A percentile compares a stretch with the other conserved stretches of the same genome.
phyloP scores from a whole-genome alignment of 805 yeast genomes.

The Nakazawaea molendinolei region DNA sequence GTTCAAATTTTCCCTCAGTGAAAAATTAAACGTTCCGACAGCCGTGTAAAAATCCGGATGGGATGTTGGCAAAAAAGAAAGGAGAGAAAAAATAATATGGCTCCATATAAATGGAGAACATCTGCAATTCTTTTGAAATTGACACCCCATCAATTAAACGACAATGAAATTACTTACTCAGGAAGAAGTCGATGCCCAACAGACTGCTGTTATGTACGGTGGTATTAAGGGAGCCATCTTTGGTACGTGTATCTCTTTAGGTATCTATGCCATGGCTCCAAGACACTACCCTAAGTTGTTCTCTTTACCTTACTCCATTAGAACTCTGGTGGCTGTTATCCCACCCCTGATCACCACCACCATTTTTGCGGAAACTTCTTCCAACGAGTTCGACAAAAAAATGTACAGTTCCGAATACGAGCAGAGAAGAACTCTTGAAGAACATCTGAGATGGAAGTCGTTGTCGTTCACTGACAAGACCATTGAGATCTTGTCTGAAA shows the following conservation, averaged over 20 bases:
- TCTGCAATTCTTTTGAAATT: too few relatives aligned
- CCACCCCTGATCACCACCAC: conserved; percentile 62
- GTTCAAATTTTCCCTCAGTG: too few relatives aligned
- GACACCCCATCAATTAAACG: too few relatives aligned
- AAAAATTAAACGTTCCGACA: too few relatives aligned
- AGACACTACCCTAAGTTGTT: conserved; percentile 36
- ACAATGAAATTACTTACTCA: conserved; percentile 64
- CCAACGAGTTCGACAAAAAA: conserved; percentile 55
- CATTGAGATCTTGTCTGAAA: conserved; percentile 39
- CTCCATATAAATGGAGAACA: too few relatives aligned
- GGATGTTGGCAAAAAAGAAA: too few relatives aligned
- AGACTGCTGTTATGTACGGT: conserved; percentile 49
- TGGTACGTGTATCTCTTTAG: conserved; percentile 53
- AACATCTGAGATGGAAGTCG: conserved; percentile 43
- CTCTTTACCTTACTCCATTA: conserved; percentile 46
- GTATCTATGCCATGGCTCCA: conserved; percentile 45
- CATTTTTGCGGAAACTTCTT: conserved; percentile 65
- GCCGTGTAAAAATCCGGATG: too few relatives aligned
- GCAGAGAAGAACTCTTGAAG: conserved; percentile 35
- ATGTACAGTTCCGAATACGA: conserved; percentile 46
- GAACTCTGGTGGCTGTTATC: conserved; percentile 58
- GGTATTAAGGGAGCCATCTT: conserved; percentile 51
- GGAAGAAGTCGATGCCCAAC: conserved; percentile 64
- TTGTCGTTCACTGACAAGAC: conserved; percentile 43
- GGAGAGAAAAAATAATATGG: too few relatives aligned